Base-by-base conservation (phyloP, 2,329 filamentous ascomycete species). In the Gyromitra esculenta region DNA sequence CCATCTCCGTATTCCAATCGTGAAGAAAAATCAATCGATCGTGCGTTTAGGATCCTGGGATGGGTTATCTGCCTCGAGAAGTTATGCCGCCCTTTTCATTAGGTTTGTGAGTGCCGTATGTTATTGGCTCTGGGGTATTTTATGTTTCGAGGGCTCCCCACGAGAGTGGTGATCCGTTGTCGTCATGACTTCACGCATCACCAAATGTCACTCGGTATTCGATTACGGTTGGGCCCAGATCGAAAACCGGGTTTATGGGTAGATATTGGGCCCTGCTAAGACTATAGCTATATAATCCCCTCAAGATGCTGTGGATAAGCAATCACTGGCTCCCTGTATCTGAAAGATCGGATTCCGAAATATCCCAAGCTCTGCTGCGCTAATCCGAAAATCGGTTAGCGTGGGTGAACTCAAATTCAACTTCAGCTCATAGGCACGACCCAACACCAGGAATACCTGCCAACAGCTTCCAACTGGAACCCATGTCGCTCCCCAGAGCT, bases 1-100 rank as follows among this genome's bases (percentile, higher is more conserved):
- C 48, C 15, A 62, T 31, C 45, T 18, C 21, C n/a, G 5, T 35
- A 11, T 35, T 37, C 80, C 83, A 11, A 96, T 97, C 93, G 93
- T 45, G 41, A 65, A 31, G 18, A 52, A 41, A 45, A 31, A 31
- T 31, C 15, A 9, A 60, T 70, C 35, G 59, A 37, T 60, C 41
- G n/a, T 50, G 41, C 41, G 18, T 35, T 7, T 60, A 60, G 41
- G 11, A 43, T 65, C 43, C 41, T 45, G 5, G 11, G 65, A 35
- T 57, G 52, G 5, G 18, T 13, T 18, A 57, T 57, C 31, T 65
- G 8, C 31, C 60, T 31, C 41, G 8, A 64, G n/a, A 5, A 7
- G 35, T 41, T 54, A 25, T 18, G 35, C 37, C 8, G 18, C 21
- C 15, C 1, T 5, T 13, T 13, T 52, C 5, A 11, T 21, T 9